Evolutionary conservation across 805 yeast species (phyloP).

Genomic region (Wickerhamiella domercqiae): DNA sequence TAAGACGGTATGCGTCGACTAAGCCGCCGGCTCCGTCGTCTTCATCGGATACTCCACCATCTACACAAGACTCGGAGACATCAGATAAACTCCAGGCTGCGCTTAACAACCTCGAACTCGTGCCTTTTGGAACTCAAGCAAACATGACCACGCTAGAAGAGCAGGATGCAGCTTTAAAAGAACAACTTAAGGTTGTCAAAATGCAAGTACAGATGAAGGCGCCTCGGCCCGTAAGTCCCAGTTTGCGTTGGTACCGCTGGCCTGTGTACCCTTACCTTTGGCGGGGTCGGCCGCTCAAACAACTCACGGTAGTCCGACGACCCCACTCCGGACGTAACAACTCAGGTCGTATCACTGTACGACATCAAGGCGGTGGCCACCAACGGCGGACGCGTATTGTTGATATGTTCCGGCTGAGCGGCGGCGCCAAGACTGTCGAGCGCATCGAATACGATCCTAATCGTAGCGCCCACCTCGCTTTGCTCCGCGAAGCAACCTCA

Average conservation of each 20-base stretch:
- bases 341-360: conserved; percentile 72
- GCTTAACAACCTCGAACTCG: conserved; percentile 25
- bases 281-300: conserved; percentile 67
- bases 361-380: conserved; percentile 97
- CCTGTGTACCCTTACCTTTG: conserved; percentile 79
- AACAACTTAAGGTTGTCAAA: conserved; percentile 59
- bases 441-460: conserved; percentile 94
- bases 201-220: conserved; percentile 57
- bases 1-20: too few species aligned
- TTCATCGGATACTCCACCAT: background rate
- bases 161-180: conserved; percentile 55
- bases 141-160: conserved; percentile 57
- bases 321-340: conserved; percentile 79
- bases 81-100: conserved; percentile 13
- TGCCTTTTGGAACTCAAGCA: conserved; percentile 22
- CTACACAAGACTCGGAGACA: conserved; percentile 8
- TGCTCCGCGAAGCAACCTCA: conserved; percentile 31
- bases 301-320: conserved; percentile 57
- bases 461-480: conserved; percentile 84
- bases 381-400: conserved; percentile 72
- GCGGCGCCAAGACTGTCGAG: conserved; percentile 65
- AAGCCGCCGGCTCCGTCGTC: background rate
- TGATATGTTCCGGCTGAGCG: conserved; percentile 50
- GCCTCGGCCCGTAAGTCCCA: conserved; percentile 72
- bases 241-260: conserved; percentile 72